A percentile compares a stretch with the other conserved stretches of the same genome.
phyloP scores from a whole-genome alignment of 2,329 filamentous ascomycete genomes.

The Penicillium oxalicum region DNA sequence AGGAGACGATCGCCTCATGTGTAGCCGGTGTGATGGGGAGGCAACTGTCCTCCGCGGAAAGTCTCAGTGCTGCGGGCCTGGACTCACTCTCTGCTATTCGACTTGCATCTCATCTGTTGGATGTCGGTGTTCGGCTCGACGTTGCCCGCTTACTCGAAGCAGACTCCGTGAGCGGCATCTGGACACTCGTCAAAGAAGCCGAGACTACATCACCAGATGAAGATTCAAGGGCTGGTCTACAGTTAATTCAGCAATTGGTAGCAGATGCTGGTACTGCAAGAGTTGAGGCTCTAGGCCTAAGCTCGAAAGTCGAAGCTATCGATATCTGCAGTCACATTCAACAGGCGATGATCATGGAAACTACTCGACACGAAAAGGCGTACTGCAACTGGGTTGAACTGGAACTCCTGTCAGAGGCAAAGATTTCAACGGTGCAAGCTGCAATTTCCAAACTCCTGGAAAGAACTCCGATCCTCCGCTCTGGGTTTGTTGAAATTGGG shows the following conservation, averaged over 20 bases:
- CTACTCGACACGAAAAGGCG: slow-evolving; percentile 49
- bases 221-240: slow-evolving; percentile 7
- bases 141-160: slow-evolving; percentile 59
- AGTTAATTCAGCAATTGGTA: slow-evolving; percentile 18
- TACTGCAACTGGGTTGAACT: slow-evolving; percentile 78
- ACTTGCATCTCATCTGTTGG: slow-evolving; percentile 59
- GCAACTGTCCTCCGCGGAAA: slow-evolving; percentile 33
- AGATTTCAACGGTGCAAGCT: slow-evolving; percentile 38
- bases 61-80: slow-evolving; percentile 52
- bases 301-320: slow-evolving; percentile 23
- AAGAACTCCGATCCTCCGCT: slow-evolving; percentile 63
- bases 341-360: slow-evolving; percentile 73
- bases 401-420: slow-evolving; percentile 42
- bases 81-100: slow-evolving; percentile 62
- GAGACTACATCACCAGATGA: slow-evolving; percentile 17
- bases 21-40: slow-evolving; percentile 41
- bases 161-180: slow-evolving; percentile 42
- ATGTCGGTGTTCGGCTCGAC: slow-evolving; percentile 49
- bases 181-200: slow-evolving; percentile 24
- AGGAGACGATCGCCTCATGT: slow-evolving; percentile 35
- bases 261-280: slow-evolving; percentile 32
- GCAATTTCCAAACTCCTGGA: slow-evolving; percentile 49
- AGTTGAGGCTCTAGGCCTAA: slow-evolving; percentile 34
- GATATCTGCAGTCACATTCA: slow-evolving; percentile 68
- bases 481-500: slow-evolving; percentile 60